Evolutionary conservation across 768 basidiomycete genomes (phyloP).

Genomic region (Cystobasidium ongulense): DNA sequence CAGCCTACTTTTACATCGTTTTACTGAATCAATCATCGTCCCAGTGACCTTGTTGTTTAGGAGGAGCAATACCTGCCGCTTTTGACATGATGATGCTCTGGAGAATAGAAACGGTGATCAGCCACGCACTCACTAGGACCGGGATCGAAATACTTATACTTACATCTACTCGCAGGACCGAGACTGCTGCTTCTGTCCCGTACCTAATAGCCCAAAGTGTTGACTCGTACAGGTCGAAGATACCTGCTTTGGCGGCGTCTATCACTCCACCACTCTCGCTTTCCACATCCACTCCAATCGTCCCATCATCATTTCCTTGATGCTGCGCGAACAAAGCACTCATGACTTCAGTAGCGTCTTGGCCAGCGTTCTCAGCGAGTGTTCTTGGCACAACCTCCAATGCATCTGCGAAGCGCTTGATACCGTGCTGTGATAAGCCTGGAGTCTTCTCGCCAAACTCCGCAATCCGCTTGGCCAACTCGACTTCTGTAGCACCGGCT

Average conservation of each 20-base stretch:
- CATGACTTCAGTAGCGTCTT: conserved; percentile 87
- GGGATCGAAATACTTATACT: conserved; percentile 80
- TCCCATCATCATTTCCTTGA: conserved; percentile 58
- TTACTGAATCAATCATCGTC: background rate
- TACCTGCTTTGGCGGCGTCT: conserved; percentile 49
- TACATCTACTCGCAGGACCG: conserved; percentile 87
- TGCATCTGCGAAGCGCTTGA: conserved; percentile 77
- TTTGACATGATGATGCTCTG: conserved; percentile 37
- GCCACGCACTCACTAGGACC: background rate
- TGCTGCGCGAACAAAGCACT: conserved; percentile 85
- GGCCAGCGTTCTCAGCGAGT: conserved; percentile 81
- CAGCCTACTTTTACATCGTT: background rate
- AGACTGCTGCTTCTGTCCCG: conserved; percentile 83
- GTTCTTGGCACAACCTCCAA: conserved; percentile 87
- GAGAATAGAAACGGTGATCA: background rate
- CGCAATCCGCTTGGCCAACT: conserved; percentile 76
- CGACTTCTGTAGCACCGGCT: conserved; percentile 87
- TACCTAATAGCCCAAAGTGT: conserved; percentile 82
- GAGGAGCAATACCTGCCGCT: conserved; percentile 40
- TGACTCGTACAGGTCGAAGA: conserved; percentile 78
- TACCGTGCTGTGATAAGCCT: conserved; percentile 86
- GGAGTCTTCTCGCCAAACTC: conserved; percentile 77
- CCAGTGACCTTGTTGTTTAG: conserved; percentile 44
- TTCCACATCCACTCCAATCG: conserved; percentile 85
- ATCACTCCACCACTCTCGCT: conserved; percentile 71